Percentiles rank a stretch among this genome's conserved stretches.
phyloP scores from a whole-genome alignment of 768 basidiomycete species.

The Rhodotorula babjevae region DNA sequence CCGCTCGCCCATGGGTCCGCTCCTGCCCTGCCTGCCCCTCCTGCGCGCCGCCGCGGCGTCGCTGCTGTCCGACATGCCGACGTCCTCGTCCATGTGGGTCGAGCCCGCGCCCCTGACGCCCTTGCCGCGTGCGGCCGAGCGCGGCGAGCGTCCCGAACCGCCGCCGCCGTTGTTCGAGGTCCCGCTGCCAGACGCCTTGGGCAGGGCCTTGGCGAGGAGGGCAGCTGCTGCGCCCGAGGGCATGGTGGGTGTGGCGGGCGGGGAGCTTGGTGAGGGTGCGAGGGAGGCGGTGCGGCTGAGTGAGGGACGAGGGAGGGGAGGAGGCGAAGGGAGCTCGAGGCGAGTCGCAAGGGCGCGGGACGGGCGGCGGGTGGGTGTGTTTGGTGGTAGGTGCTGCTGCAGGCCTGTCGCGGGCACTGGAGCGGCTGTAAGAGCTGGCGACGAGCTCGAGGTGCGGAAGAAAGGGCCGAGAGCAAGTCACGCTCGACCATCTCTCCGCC shows the following conservation, averaged over 20 bases:
- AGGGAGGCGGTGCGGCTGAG: background rate
- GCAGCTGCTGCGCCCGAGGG: background rate
- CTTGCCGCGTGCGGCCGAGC: background rate
- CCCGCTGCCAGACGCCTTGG: background rate
- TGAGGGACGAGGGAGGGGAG: background rate
- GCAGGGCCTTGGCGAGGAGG: background rate
- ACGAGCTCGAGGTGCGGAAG: too few species aligned
- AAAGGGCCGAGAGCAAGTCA: too few species aligned
- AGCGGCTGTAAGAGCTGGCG: too few species aligned
- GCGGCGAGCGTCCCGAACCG: background rate
- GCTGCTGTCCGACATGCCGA: conserved; percentile 29
- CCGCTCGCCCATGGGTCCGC: conserved; percentile 35
- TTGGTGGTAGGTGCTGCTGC: too few species aligned
- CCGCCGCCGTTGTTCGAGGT: background rate
- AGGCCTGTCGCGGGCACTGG: too few species aligned
- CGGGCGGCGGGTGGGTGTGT: background rate
- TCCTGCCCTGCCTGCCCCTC: conserved; percentile 24
- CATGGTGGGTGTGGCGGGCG: background rate
- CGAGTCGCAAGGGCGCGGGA: too few species aligned
- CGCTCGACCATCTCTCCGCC: too few species aligned
- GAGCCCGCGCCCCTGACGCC: background rate
- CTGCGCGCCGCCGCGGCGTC: conserved; percentile 2
- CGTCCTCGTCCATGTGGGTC: conserved; percentile 28
- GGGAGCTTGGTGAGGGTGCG: background rate
- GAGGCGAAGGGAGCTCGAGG: background rate